Percentiles rank a stretch among this genome's conserved stretches.
phyloP scores from a whole-genome alignment of 257 asterid species.

The Solanum sejunctum region DNA sequence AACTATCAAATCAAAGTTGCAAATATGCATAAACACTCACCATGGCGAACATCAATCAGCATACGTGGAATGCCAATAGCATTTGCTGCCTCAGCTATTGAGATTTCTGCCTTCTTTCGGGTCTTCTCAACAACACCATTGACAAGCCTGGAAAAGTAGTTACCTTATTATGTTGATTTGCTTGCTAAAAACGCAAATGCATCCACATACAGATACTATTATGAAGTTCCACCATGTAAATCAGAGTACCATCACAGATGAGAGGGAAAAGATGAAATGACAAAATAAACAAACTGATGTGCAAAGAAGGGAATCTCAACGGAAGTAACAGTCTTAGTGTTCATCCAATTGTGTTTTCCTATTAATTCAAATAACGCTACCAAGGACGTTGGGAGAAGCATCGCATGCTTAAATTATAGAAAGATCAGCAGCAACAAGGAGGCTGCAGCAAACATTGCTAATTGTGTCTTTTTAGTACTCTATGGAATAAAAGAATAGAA shows the following conservation, averaged over 20 bases:
- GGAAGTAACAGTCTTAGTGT: background rate
- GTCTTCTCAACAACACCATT: constrained; percentile 79
- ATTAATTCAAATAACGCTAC: background rate
- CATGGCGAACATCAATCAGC: constrained; percentile 93
- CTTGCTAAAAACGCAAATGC: background rate
- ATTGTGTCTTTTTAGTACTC: background rate
- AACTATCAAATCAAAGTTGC: background rate
- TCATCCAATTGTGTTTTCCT: background rate
- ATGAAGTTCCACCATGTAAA: background rate
- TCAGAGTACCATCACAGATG: background rate
- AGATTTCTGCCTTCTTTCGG: constrained; percentile 52
- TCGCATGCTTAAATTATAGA: background rate
- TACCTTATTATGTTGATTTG: background rate
- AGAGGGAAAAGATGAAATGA: background rate
- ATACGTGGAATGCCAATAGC: constrained; percentile 71
- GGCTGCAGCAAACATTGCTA: background rate
- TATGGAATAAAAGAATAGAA: background rate
- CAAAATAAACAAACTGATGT: background rate
- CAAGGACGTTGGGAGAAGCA: background rate
- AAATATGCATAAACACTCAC: constrained; percentile 20
- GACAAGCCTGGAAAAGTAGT: constrained; percentile 49
- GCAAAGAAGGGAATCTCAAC: background rate
- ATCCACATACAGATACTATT: background rate
- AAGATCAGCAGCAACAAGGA: background rate
- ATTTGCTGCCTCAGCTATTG: constrained; percentile 83